A percentile compares a stretch with the other conserved stretches of the same genome.
These are phyloP conservation scores for Endocalyx cinctus DNA, from an alignment of 2,329 filamentous ascomycete species.

Conservation along the genomic window DNA sequence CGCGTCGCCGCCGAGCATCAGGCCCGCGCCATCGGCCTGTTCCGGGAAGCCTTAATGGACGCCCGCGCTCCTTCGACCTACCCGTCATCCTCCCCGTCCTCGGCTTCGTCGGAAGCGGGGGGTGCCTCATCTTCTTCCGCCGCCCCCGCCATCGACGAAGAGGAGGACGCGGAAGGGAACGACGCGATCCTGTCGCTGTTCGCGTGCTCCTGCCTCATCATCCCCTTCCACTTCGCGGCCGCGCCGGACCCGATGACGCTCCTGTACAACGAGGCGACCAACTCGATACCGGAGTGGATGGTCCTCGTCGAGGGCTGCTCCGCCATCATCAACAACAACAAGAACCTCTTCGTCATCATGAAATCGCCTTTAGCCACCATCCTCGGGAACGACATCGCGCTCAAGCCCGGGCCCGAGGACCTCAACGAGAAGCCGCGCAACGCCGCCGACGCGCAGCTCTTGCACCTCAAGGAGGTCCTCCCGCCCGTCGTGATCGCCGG, in stretches of 20 bases:
- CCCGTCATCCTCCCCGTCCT: conserved; percentile 7
- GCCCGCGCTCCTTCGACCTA: too few relatives aligned
- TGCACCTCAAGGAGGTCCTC: conserved; percentile 8
- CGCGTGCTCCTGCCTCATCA: conserved; percentile 18
- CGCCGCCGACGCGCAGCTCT: conserved; percentile 3
- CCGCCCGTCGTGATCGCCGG: conserved; percentile 13
- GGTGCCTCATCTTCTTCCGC: too few relatives aligned
- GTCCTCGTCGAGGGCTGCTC: conserved; percentile 16
- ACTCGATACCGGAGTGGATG: conserved; percentile 19
- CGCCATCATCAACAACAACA: conserved; percentile 9
- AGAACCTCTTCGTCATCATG: conserved; percentile 8
- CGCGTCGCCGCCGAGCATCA: conserved; percentile 18
- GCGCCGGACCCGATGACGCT: conserved; percentile 16
- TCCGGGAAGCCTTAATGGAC: conserved; percentile 13
- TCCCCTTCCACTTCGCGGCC: conserved; percentile 19
- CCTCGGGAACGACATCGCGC: conserved; percentile 12
- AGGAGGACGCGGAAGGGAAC: neutral
- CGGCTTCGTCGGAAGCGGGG: too few relatives aligned
- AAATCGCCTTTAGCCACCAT: conserved; percentile 11
- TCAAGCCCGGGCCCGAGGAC: conserved; percentile 6
- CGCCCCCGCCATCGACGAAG: too few relatives aligned
- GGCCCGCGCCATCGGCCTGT: conserved; percentile 14
- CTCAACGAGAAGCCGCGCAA: conserved; percentile 5
- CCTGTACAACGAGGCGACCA: conserved; percentile 15
- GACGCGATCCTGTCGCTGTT: conserved; percentile 12